Conservation (phyloP, 1,284 basidiomycete genomes). For the Trametes sp. region DNA sequence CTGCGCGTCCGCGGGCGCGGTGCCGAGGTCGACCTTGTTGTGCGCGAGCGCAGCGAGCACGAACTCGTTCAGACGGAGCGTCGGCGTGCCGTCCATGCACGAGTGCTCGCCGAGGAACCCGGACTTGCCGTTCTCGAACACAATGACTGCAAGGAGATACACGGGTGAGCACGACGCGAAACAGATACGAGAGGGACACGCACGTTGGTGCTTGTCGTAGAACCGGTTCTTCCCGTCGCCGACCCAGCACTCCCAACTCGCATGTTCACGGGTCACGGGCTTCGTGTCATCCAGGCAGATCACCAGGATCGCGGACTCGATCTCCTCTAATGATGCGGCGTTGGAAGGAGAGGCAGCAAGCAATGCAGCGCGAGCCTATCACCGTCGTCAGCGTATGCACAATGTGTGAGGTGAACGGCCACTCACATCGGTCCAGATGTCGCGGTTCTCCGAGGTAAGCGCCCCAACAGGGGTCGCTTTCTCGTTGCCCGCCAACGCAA, state of each 20-base stretch:
- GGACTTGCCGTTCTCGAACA: conserved; percentile 93
- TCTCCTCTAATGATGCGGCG: conserved; percentile 73
- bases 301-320: conserved; percentile 91
- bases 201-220: conserved; percentile 97
- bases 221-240: conserved; percentile 94
- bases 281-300: conserved; percentile 86
- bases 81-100: conserved; percentile 97
- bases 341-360: conserved; percentile 74
- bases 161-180: conserved; percentile 4
- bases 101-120: conserved; percentile 93
- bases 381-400: neutral
- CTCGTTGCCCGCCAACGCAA: conserved; percentile 68
- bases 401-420: conserved; percentile 29
- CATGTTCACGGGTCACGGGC: conserved; percentile 84
- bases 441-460: conserved; percentile 89
- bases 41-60: conserved; percentile 80
- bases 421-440: conserved; percentile 84
- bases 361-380: conserved; percentile 69
- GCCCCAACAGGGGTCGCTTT: conserved; percentile 77
- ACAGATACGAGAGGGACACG: conserved; percentile 39
- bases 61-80: conserved; percentile 96
- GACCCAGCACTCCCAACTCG: conserved; percentile 89
- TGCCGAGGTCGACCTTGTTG: conserved; percentile 80
- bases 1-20: conserved; percentile 50
- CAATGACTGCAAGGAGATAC: conserved; percentile 68